Evolutionary conservation across 257 asterid species (phyloP).

Genomic region (Solanum paucissectum): DNA sequence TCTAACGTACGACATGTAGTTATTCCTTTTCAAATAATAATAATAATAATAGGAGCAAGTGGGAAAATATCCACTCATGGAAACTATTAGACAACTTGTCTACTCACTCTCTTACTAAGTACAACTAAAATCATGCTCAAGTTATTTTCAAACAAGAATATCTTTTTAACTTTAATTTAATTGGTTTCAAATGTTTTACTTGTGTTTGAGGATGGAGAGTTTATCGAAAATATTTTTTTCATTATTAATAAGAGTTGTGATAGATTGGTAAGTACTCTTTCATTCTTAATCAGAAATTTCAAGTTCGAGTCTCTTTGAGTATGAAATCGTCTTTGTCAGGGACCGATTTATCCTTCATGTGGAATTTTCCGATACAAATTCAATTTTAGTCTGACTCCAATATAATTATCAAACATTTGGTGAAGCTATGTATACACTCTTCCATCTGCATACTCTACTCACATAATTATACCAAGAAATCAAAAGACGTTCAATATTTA

Average conservation of each 20-base stretch:
- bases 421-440: neutral
- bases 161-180: neutral
- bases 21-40: neutral
- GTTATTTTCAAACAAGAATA: neutral
- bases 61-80: neutral
- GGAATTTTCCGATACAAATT: neutral
- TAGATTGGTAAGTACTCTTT: no score
- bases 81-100: neutral
- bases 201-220: neutral
- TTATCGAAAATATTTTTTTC: no score
- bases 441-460: no score
- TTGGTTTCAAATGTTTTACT: no score
- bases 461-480: neutral
- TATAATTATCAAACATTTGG: no score
- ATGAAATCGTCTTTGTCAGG: no score
- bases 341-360: neutral
- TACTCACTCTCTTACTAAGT: neutral
- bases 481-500: no score
- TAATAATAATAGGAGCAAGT: neutral
- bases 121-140: neutral
- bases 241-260: no score
- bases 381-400: no score
- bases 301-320: no score
- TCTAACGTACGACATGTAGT: slow-evolving; percentile 18
- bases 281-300: no score